Base-by-base conservation (phyloP, 225 moss, liverwort and hornwort genomes). In the Bryoerythrophyllum caledonicum region DNA sequence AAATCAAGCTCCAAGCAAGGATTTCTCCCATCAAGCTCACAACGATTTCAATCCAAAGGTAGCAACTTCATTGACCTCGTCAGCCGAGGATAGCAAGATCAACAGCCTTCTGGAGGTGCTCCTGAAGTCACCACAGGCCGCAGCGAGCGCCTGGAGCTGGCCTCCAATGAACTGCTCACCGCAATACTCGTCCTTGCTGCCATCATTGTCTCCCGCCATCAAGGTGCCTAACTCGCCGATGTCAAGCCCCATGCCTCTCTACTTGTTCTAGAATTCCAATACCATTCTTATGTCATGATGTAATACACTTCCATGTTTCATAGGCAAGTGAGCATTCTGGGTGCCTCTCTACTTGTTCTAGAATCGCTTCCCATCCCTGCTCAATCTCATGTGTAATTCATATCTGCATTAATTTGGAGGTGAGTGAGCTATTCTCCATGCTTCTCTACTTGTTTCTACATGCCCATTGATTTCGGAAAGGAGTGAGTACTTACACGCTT, bases 91-190 rank as follows among this genome's bases (percentile, higher is more conserved):
- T 21, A 46, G 57, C 67, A 84, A 74, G 38, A n/a, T 78, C 56
- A 81, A 84, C 37, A 67, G 38, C 26, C 64, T 78, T 41, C 67
- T 78, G 5, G 84, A 84, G 48, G 78, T 68, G 49, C 46, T 81
- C 62, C 86, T 83, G 10, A 80, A 76, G 28, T 79, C 82, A 2
- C 80, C 82, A 7, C 80, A 81, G 54, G 60, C 60, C 53, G 65
- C 28, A 46, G 28, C 71, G 4, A 78, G 37, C 72, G 25, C 63
- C 3, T 86, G 83, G 86, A 77, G 68, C 78, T 86, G 86, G 86
- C 78, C 86, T 19, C 83, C 63, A 11, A 78, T 83, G 68, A 84
- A 75, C 32, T 81, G 68, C 6, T 86, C 86, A 0, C 86, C 86
- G 25, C 68, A 58, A 14, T 27, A 27, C 58, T 75, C 86, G 0